Conservation (phyloP, 2,329 filamentous ascomycete genomes). For the Scleromitrula shiraiana region DNA sequence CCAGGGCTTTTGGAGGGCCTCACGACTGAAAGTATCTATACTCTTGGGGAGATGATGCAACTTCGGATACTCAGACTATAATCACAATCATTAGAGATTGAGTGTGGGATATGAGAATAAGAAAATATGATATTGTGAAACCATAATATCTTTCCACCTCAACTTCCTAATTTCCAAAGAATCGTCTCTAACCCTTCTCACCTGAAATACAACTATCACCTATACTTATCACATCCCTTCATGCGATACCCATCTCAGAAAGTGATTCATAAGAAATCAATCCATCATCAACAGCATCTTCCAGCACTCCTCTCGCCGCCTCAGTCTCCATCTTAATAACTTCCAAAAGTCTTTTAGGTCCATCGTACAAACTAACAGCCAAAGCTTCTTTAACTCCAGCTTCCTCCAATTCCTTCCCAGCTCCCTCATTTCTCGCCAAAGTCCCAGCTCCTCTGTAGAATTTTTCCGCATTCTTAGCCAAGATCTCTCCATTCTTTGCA, state of each 20-base stretch:
- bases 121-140: too few relatives aligned
- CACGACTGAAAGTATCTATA: too few relatives aligned
- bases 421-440: constrained; percentile 32
- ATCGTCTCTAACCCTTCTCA: too few relatives aligned
- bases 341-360: constrained; percentile 27
- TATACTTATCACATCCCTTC: not conserved
- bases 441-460: constrained; percentile 45
- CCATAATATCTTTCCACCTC: too few relatives aligned
- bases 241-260: constrained; percentile 11
- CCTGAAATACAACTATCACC: too few relatives aligned
- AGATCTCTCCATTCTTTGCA: constrained; percentile 36
- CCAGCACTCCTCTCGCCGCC: constrained; percentile 6
- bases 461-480: constrained; percentile 48
- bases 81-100: too few relatives aligned
- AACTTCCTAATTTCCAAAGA: too few relatives aligned
- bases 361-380: constrained; percentile 36
- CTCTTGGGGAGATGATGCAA: too few relatives aligned
- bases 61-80: too few relatives aligned
- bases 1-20: too few relatives aligned
- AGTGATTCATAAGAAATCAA: constrained; percentile 12
- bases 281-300: constrained; percentile 19
- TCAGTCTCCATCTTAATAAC: constrained; percentile 1
- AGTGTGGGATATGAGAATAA: too few relatives aligned
- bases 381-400: constrained; percentile 41
- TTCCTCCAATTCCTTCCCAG: constrained; percentile 35